phyloP scores from a whole-genome alignment of 2,329 filamentous ascomycete species.

The Elsinoe arachidis region DNA sequence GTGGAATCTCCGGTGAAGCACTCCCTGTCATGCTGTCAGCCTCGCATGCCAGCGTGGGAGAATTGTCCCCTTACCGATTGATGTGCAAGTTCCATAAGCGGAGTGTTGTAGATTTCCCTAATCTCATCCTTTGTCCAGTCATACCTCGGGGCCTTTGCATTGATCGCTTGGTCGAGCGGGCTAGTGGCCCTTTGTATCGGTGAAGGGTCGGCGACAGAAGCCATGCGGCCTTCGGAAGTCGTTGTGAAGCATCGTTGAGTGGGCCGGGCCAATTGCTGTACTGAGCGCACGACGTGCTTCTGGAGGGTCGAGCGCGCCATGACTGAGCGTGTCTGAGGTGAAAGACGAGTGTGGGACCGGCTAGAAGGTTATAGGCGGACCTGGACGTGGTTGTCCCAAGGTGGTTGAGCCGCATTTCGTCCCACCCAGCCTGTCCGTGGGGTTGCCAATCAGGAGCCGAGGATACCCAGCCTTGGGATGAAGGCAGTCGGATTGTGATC shows the following conservation, averaged over 20 bases:
- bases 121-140: slow-evolving; percentile 80
- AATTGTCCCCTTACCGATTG: slow-evolving; percentile 21
- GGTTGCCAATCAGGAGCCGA: slow-evolving; percentile 4
- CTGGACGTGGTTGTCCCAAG: background rate
- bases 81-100: slow-evolving; percentile 60
- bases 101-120: slow-evolving; percentile 69
- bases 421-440: slow-evolving; percentile 5
- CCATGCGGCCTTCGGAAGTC: slow-evolving; percentile 28
- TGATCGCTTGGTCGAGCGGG: slow-evolving; percentile 45
- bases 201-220: slow-evolving; percentile 20
- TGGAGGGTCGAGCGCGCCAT: slow-evolving; percentile 7
- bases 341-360: background rate
- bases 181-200: slow-evolving; percentile 19
- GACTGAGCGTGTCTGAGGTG: background rate
- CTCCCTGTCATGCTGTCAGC: slow-evolving; percentile 44
- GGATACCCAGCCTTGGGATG: slow-evolving; percentile 6
- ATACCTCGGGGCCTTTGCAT: slow-evolving; percentile 54
- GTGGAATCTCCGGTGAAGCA: slow-evolving; percentile 77
- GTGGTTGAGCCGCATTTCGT: slow-evolving; percentile 8
- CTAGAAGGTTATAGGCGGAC: background rate
- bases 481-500: background rate
- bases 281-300: slow-evolving; percentile 14
- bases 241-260: slow-evolving; percentile 26
- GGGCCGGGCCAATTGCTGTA: slow-evolving; percentile 16
- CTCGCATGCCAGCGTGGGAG: background rate